Conservation (phyloP, 306 rosid species). For the Acmispon strigosus region DNA sequence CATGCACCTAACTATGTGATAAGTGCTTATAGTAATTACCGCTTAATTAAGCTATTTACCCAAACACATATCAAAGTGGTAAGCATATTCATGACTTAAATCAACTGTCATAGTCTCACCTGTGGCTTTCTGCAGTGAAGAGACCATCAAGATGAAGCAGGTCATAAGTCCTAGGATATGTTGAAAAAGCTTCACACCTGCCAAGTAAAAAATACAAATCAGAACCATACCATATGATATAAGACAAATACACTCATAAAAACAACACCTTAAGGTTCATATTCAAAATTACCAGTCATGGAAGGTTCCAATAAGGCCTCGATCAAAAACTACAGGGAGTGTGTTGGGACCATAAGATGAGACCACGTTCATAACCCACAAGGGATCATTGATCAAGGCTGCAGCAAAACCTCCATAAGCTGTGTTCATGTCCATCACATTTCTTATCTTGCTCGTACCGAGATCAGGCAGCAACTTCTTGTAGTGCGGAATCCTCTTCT, state of each 20-base stretch:
- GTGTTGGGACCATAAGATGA: constrained; percentile 76
- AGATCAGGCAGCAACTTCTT: constrained; percentile 81
- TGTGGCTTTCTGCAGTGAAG: constrained; percentile 86
- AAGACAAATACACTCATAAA: background rate
- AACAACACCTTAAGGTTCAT: background rate
- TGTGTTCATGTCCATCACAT: constrained; percentile 97
- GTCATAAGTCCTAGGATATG: constrained; percentile 95
- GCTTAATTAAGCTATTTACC: too few relatives aligned
- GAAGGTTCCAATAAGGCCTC: constrained; percentile 91
- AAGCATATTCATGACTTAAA: background rate
- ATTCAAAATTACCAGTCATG: constrained; percentile 70
- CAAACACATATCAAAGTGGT: too few relatives aligned
- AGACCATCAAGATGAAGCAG: constrained; percentile 93
- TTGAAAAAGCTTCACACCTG: constrained; percentile 99
- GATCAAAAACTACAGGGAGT: constrained; percentile 78
- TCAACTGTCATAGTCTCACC: constrained; percentile 42
- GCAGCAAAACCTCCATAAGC: constrained; percentile 90
- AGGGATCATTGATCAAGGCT: constrained; percentile 61
- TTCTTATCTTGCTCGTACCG: constrained; percentile 73
- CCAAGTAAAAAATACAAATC: constrained; percentile 20
- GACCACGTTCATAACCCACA: constrained; percentile 99
- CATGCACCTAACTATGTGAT: too few relatives aligned
- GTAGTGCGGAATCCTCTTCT: constrained; percentile 67
- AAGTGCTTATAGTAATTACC: too few relatives aligned
- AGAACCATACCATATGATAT: constrained; percentile 6